These are phyloP conservation scores for Acidomyces sp. DNA, from an alignment of 495 filamentous ascomycete species.

Conservation along the genomic window DNA sequence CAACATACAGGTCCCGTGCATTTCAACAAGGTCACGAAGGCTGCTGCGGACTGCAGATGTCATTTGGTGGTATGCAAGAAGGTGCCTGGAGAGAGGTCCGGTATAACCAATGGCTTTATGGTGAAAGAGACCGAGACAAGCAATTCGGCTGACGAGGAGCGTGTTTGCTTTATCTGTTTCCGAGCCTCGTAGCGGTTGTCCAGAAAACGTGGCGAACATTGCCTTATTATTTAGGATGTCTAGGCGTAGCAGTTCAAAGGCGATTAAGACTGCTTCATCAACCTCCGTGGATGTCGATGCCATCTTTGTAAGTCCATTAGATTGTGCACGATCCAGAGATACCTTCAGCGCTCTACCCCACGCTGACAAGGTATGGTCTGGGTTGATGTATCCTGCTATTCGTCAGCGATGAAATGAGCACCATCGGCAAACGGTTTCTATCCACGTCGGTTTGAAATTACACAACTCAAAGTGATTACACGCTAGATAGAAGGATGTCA, in stretches of 20 bases:
- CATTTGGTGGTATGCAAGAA: constrained; percentile 76
- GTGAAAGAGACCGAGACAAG: constrained; percentile 64
- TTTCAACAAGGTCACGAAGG: constrained; percentile 72
- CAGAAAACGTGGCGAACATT: constrained; percentile 43
- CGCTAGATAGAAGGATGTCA: no score
- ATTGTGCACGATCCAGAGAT: constrained; percentile 40
- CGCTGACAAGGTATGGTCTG: constrained; percentile 62
- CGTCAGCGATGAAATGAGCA: no score
- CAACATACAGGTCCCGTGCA: constrained; percentile 54
- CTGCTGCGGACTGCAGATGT: constrained; percentile 63
- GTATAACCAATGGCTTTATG: constrained; percentile 86
- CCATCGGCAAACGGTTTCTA: no score
- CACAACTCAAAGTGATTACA: no score
- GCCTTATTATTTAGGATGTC: constrained; percentile 54
- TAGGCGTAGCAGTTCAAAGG: constrained; percentile 66
- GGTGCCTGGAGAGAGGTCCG: constrained; percentile 78
- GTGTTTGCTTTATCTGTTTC: constrained; percentile 35
- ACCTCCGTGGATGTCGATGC: constrained; percentile 27
- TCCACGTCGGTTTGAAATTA: no score
- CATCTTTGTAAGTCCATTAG: constrained; percentile 4
- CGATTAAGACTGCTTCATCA: constrained; percentile 56
- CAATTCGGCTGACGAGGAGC: constrained; percentile 70
- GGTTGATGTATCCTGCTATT: constrained; percentile 75
- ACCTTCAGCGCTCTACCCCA: constrained; percentile 72
- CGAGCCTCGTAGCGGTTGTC: constrained; percentile 28